Percentiles rank a stretch among this genome's conserved stretches.
These are phyloP conservation scores for Yarrowia sp. DNA, from an alignment of 805 yeast species.

Conservation along the genomic window DNA sequence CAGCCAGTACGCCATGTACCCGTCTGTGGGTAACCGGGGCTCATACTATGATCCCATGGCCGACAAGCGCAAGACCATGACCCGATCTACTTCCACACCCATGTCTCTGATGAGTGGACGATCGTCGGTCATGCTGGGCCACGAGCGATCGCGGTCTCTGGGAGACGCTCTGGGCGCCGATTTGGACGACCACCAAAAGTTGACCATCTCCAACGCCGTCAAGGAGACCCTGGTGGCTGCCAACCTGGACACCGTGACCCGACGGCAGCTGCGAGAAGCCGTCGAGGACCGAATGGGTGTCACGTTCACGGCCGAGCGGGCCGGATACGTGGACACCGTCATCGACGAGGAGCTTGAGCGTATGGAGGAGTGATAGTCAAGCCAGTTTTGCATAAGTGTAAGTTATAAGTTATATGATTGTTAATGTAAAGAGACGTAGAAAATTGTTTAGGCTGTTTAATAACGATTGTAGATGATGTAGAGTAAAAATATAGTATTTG, in stretches of 20 bases:
- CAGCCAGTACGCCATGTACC: conserved; percentile 34
- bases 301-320: conserved; percentile 47
- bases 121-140: conserved; percentile 40
- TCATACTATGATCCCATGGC: conserved; percentile 36
- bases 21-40: conserved; percentile 37
- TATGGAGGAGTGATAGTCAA: conserved; percentile 27
- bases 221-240: conserved; percentile 48
- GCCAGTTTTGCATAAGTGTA: conserved; percentile 7
- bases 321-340: conserved; percentile 48
- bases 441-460: background rate
- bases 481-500: background rate
- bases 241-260: conserved; percentile 51
- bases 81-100: conserved; percentile 38
- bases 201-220: conserved; percentile 48
- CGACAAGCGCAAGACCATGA: conserved; percentile 15
- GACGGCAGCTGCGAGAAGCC: conserved; percentile 49
- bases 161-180: conserved; percentile 39
- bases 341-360: conserved; percentile 50
- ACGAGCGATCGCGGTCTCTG: conserved; percentile 39
- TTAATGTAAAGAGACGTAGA: no score
- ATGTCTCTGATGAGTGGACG: conserved; percentile 39
- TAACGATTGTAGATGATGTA: no score
- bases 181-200: conserved; percentile 42
- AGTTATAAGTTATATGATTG: conserved; percentile 19
- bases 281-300: conserved; percentile 51